Base-by-base conservation (phyloP, 305 asterid genomes). In the Fraxinus floribunda region DNA sequence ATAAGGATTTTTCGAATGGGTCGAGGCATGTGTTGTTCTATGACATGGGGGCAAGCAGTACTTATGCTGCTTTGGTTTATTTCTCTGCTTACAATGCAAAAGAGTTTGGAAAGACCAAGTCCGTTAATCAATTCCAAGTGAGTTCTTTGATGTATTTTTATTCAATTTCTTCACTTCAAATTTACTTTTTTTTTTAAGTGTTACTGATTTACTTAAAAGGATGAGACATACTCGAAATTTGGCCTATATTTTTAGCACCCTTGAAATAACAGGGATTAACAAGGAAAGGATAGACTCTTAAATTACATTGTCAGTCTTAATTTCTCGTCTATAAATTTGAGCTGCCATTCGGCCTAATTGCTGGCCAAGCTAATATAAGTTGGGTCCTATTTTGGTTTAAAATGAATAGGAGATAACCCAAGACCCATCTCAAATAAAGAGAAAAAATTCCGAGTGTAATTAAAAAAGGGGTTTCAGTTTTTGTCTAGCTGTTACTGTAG, bases 41-140 rank as follows among this genome's bases (percentile, higher is more conserved):
- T 75, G 98, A 96, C 80, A 96, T 96, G 99, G 99, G 99, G 24
- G 96, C 98, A 2, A 90, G 89, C 88, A 93, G 93, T 82, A 92
- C 98, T 72, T 96, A 93, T 91, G 98, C 98, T 82, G 98, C 99
- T 0, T 90, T 94, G 87, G 99, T 96, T 39, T 89, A 91, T 86
- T 96, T 93, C 81, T 96, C 99, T 2, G 93, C 99, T 10, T 94
- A 96, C 78, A 93, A 87, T 84, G 82, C 95, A 1, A 96, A 96
- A 86, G 99, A 93, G 84, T 84, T 79, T 79, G 99, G 98, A 35
- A 94, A 92, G 93, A 91, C 95, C 15, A 91, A 91, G 34, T 90
- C 95, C 11, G 86, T 89, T 60, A 96, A 96, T 88, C 99, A 94
- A 85, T 96, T 96, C 86, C 98, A 94, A 98, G 97, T 93, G 83